phyloP scores from a whole-genome alignment of 345 rosid genomes.

The Pelargonium nanum region DNA sequence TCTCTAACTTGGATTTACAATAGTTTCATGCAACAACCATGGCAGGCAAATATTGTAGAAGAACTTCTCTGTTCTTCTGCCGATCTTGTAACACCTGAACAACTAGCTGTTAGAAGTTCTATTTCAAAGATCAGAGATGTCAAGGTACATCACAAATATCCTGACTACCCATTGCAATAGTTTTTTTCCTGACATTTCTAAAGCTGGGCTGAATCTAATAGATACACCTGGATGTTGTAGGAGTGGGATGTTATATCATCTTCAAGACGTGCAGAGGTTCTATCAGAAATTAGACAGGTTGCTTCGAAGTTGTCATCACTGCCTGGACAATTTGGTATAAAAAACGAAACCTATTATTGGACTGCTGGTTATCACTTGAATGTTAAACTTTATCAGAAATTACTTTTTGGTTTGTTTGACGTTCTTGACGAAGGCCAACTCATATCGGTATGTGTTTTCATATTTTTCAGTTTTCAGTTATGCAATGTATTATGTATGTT shows the following conservation, averaged over 20 bases:
- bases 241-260: constrained; percentile 75
- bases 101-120: constrained; percentile 39
- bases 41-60: constrained; percentile 72
- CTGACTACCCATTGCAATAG: constrained; percentile 6
- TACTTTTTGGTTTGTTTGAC: constrained; percentile 68
- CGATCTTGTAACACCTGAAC: constrained; percentile 36
- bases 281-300: constrained; percentile 57
- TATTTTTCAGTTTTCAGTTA: constrained; percentile 3
- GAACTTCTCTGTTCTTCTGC: constrained; percentile 55
- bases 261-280: constrained; percentile 63
- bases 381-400: constrained; percentile 64
- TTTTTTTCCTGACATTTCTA: constrained; percentile 8
- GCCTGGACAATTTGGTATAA: constrained; percentile 51
- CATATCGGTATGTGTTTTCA: constrained; percentile 50
- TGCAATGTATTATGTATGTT: not conserved
- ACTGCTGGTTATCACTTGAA: constrained; percentile 71
- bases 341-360: constrained; percentile 76
- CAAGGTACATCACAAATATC: constrained; percentile 38
- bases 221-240: constrained; percentile 30
- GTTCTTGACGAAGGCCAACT: constrained; percentile 89
- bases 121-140: constrained; percentile 65
- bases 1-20: no score
- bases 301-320: constrained; percentile 49
- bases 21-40: constrained; percentile 9
- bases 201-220: constrained; percentile 1